phyloP scores from a whole-genome alignment of 495 filamentous ascomycete genomes.

The Talaromyces trachyspermus region DNA sequence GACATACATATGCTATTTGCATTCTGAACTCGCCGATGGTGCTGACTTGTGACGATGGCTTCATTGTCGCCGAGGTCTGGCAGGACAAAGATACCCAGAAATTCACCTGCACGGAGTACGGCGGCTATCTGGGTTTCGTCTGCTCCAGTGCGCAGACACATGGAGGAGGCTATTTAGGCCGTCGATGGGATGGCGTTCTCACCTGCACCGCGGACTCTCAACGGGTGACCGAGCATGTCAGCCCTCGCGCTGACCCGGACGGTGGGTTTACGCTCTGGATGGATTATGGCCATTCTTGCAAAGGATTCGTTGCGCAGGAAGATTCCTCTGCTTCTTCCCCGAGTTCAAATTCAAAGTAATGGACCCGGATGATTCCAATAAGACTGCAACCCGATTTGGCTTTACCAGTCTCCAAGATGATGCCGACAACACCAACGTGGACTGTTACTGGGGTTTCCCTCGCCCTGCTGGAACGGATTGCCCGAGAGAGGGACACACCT shows the following conservation, averaged over 20 bases:
- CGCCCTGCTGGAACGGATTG: not conserved
- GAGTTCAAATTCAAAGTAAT: not conserved
- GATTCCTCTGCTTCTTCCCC: not conserved
- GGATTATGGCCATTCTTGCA: not conserved
- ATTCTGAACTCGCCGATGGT: not conserved
- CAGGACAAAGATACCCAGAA: not conserved
- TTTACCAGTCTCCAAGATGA: not conserved
- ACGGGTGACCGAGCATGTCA: not conserved
- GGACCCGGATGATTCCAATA: not conserved
- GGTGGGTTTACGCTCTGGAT: not conserved
- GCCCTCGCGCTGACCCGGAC: not conserved
- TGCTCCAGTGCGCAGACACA: not conserved
- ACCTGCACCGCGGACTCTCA: not conserved
- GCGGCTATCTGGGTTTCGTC: not conserved
- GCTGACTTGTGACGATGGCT: not conserved
- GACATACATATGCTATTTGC: not conserved
- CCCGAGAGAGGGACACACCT: not conserved
- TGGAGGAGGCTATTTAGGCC: not conserved
- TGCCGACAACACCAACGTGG: not conserved
- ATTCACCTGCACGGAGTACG: not conserved
- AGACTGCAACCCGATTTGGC: not conserved
- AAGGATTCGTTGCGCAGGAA: not conserved
- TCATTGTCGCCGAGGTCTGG: not conserved
- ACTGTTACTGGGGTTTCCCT: not conserved
- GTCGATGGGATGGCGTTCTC: not conserved